Base-by-base conservation (phyloP, 1,284 basidiomycete species). In the Fomes fomentarius region DNA sequence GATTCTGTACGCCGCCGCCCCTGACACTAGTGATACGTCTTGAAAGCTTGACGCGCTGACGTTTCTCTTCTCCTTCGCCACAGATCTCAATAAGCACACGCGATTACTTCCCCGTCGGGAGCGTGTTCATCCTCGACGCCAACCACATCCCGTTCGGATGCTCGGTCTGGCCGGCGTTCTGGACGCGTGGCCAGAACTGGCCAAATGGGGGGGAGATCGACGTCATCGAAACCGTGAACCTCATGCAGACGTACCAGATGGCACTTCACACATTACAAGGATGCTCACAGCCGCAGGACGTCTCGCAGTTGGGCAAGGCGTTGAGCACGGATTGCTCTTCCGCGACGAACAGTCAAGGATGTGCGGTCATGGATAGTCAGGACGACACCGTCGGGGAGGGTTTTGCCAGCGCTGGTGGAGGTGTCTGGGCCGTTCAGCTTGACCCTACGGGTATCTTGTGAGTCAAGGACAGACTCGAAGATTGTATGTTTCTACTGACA, bases 391-490 rank as follows among this genome's bases (percentile, higher is more conserved):
- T 78, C 64, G 81, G 80, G 0, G 63, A 63, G 3, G 79, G 74
- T 0, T 92, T 93, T 63, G 79, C 82, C 0, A 57, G 70, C 0
- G 83, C 81, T 1, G 85, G 88, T 14, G 90, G 91, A 24, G 90
- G 90, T 0, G 85, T 91, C 2, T 93, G 77, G 68, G 87, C 87
- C 0, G 72, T 83, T 9, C 87, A 89, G 64, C 83, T 87, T 61
- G 87, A 87, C 39, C 68, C 75, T 2, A 66, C 77, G 14, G 87
- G 79, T 4, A 75, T 87, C 26, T 83, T 69, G 76, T 83, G 69
- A 75, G 85, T 83, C 69, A 64, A 24, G 7, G 15, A 12, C 6
- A 15, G 21, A 3, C 14, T 34, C 12, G 21, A 15, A 33, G 34
- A 8, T 4, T 9, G 45, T 25, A 25, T 21, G 12, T n/a, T 5